These are phyloP conservation scores for Astraeus odoratus DNA, from an alignment of 768 basidiomycete genomes.

Conservation along the genomic window DNA sequence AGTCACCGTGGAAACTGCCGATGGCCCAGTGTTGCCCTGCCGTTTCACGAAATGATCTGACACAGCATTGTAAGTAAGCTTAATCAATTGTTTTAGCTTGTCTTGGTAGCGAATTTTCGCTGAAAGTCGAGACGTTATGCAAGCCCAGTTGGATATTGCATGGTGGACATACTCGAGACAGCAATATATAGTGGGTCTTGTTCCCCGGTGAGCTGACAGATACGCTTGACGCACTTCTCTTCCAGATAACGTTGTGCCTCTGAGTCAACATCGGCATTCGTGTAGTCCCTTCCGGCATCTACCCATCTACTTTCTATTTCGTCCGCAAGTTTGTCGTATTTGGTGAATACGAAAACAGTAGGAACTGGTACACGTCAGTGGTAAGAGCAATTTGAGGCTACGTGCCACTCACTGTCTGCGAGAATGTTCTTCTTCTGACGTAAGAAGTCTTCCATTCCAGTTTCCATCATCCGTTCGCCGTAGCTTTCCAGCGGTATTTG, in stretches of 20 bases:
- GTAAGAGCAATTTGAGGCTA: background rate
- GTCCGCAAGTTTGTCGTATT: constrained; percentile 1
- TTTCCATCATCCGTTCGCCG: constrained; percentile 2
- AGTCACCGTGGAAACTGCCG: background rate
- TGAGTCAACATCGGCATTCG: background rate
- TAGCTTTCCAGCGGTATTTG: background rate
- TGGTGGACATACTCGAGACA: constrained; percentile 1
- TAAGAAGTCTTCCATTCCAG: background rate
- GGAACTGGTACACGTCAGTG: background rate
- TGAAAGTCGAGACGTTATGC: background rate
- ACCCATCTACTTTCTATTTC: background rate
- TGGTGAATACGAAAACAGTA: constrained; percentile 1
- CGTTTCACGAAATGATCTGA: background rate
- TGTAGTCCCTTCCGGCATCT: background rate
- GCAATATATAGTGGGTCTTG: background rate
- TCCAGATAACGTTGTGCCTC: background rate
- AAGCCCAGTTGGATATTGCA: background rate
- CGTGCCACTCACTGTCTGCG: background rate
- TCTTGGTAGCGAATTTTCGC: background rate
- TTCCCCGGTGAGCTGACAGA: background rate
- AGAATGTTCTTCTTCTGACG: background rate
- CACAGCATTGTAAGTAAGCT: background rate
- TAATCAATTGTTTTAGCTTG: background rate
- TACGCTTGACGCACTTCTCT: background rate
- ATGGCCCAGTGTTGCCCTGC: background rate